Conservation (phyloP, 2,329 filamentous ascomycete genomes). For the Clarireedia monteithiana region DNA sequence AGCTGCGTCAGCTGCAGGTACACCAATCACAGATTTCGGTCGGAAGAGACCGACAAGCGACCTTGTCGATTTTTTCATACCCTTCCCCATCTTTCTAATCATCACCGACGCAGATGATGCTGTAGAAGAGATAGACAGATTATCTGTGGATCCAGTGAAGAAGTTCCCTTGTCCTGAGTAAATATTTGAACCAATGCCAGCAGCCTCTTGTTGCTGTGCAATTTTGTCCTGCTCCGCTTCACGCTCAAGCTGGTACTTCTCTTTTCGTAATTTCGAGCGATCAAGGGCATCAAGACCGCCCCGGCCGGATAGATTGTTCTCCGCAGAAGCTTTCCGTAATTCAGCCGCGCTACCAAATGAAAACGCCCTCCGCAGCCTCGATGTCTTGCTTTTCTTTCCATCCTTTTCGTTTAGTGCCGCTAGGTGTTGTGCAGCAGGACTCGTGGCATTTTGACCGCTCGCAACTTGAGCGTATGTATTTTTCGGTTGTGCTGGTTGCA, state of each 20-base stretch:
- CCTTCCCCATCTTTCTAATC: slow-evolving; percentile 97
- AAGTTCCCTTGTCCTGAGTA: slow-evolving; percentile 79
- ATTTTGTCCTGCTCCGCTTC: slow-evolving; percentile 89
- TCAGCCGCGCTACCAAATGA: slow-evolving; percentile 96
- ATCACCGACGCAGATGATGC: slow-evolving; percentile 86
- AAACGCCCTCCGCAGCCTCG: slow-evolving; percentile 79
- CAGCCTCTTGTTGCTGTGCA: slow-evolving; percentile 84
- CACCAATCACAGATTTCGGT: slow-evolving; percentile 83
- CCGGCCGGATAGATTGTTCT: slow-evolving; percentile 37
- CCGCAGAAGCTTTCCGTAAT: slow-evolving; percentile 65
- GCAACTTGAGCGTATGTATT: slow-evolving; percentile 27
- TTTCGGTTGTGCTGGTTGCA: slow-evolving; percentile 24
- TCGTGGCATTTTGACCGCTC: slow-evolving; percentile 30
- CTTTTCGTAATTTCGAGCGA: slow-evolving; percentile 55
- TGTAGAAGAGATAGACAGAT: slow-evolving; percentile 83
- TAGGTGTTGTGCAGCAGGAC: slow-evolving; percentile 73
- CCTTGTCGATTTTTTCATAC: slow-evolving; percentile 89
- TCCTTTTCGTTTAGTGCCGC: slow-evolving; percentile 83
- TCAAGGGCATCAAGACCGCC: slow-evolving; percentile 30
- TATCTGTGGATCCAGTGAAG: slow-evolving; percentile 89
- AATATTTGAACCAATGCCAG: slow-evolving; percentile 85
- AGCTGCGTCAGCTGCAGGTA: slow-evolving; percentile 61
- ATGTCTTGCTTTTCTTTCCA: slow-evolving; percentile 74
- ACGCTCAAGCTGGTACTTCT: slow-evolving; percentile 51
- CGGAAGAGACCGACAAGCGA: slow-evolving; percentile 92